Conservation (phyloP, 1,284 basidiomycete genomes). For the Sparassis latifolia region DNA sequence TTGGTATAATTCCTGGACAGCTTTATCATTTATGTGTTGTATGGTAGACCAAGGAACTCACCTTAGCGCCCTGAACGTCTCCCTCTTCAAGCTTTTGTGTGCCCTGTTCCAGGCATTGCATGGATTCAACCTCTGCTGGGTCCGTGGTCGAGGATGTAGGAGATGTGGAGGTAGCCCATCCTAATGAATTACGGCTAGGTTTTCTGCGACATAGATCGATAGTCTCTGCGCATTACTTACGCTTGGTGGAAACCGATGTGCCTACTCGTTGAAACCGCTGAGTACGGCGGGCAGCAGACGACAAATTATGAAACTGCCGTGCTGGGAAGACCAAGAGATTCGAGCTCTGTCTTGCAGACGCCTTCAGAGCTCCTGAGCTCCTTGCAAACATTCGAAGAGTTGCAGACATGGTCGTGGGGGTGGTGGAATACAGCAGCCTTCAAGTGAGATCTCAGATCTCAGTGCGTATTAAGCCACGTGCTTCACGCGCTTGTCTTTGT, state of each 20-base stretch:
- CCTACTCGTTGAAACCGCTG: neutral
- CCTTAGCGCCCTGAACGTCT: conserved; percentile 77
- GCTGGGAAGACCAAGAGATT: neutral
- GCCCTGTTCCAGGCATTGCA: conserved; percentile 80
- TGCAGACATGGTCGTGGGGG: neutral
- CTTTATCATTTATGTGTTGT: neutral
- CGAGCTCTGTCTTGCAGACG: no score
- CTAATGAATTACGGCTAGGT: conserved; percentile 30
- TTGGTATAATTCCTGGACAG: conserved; percentile 50
- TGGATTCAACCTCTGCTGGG: conserved; percentile 78
- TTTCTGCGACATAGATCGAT: no score
- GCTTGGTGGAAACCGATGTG: neutral
- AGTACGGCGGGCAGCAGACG: neutral
- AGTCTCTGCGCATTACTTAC: neutral
- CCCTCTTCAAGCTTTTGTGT: conserved; percentile 87
- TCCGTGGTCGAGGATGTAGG: conserved; percentile 76
- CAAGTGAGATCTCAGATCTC: neutral
- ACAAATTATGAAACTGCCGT: neutral
- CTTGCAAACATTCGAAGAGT: neutral
- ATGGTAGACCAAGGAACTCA: conserved; percentile 5
- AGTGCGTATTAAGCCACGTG: neutral
- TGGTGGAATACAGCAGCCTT: neutral
- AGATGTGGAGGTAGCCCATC: conserved; percentile 80
- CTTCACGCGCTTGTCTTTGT: neutral
- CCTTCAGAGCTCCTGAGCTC: no score